Evolutionary conservation across 805 yeast species (phyloP).

Genomic region (Lipomyces sp.): DNA sequence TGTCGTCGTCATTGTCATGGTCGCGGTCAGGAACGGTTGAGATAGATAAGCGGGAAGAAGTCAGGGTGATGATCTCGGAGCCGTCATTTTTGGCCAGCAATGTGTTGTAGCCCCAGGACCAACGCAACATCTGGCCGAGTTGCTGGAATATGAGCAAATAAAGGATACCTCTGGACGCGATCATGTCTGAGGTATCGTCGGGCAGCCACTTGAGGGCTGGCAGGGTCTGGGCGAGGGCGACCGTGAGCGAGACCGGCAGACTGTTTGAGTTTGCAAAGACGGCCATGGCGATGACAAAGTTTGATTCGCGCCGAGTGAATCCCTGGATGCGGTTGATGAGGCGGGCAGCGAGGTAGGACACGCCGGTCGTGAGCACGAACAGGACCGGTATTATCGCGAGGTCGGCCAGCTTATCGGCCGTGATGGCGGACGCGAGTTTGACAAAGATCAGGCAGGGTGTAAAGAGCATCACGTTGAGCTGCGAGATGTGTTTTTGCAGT

Average conservation of each 20-base stretch:
- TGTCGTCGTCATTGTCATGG: too few species aligned
- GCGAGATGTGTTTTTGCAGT: constrained; percentile 78
- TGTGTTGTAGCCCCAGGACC: constrained; percentile 76
- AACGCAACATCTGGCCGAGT: constrained; percentile 66
- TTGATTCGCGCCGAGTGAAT: constrained; percentile 75
- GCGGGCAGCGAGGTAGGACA: constrained; percentile 68
- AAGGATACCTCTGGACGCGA: constrained; percentile 65
- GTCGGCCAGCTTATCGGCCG: constrained; percentile 77
- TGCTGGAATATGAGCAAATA: constrained; percentile 68
- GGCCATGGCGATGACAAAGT: constrained; percentile 95
- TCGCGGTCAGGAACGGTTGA: constrained; percentile 5
- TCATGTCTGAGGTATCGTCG: constrained; percentile 58
- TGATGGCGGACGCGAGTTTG: constrained; percentile 69
- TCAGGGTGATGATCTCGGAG: constrained; percentile 4
- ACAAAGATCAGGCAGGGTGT: constrained; percentile 94
- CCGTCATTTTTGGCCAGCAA: constrained; percentile 48
- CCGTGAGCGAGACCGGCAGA: constrained; percentile 84
- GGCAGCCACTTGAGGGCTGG: constrained; percentile 63
- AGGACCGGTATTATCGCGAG: constrained; percentile 83
- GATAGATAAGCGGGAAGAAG: constrained; percentile 2
- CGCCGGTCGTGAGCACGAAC: constrained; percentile 78
- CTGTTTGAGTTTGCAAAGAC: constrained; percentile 96
- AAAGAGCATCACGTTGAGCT: constrained; percentile 85
- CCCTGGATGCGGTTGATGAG: constrained; percentile 57
- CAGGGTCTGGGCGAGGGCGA: constrained; percentile 67